Base-by-base conservation (phyloP, 805 yeast species). In the Phaffomyces opuntiae region DNA sequence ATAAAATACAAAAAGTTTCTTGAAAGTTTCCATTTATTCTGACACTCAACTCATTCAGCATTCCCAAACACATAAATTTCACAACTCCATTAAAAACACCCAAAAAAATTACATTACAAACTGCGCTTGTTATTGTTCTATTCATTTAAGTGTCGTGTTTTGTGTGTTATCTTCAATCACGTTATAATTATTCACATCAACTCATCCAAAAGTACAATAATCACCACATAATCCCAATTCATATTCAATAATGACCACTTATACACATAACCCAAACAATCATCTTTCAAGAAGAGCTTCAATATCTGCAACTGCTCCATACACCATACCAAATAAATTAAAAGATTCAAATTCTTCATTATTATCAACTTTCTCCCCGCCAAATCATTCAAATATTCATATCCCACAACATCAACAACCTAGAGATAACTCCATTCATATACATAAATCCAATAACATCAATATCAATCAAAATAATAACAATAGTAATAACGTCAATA, bases 271-370 rank as follows among this genome's bases (percentile, higher is more conserved):
- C 31, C 50, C 51, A 9, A 48, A 49, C 27, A 50, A 47, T 32
- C 62, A 57, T 25, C 43, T 54, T n/a, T 46, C 58, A 2, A 63
- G 70, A 55, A 60, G 69, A 29, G 66, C 70, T 4, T 65, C 70
- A 2, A 45, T 63, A 11, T 57, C 67, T 3, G 60, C 59, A 1
- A 60, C 67, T 1, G 68, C 69, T 5, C 71, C 71, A 5, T 67
- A 67, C 46, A 54, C 68, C 29, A 66, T 67, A 44, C 71, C 71
- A 40, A 47, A 52, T 31, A 46, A 44, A 33, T 6, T 17, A 17
- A 38, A 46, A 31, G 39, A 40, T 9, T 26, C 31, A 27, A 38
- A 24, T 42, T 40, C 25, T 19, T 39, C 24, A 14, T 14, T 14
- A 32, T 43, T 27, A 21, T 38, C 47, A 7, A 50, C 59, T 9